Conservation (phyloP, 495 filamentous ascomycete species). For the Annulohypoxylon bovei region DNA sequence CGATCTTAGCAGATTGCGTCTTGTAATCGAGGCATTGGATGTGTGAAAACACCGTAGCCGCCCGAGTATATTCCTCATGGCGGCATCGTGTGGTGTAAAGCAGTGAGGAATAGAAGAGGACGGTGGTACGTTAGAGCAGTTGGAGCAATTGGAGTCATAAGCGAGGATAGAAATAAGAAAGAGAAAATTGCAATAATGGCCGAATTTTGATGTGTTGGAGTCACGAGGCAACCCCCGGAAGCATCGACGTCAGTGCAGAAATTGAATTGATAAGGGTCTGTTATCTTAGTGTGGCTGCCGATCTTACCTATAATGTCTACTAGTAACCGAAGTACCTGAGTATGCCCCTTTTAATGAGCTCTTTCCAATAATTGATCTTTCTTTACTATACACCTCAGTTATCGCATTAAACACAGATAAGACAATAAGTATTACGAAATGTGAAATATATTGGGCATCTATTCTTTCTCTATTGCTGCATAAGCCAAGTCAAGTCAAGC, state of each 20-base stretch:
- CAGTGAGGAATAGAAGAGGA: constrained; percentile 14
- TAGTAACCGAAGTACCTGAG: neutral
- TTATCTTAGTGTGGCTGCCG: constrained; percentile 6
- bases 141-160: constrained; percentile 35
- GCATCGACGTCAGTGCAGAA: constrained; percentile 35
- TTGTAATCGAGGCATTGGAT: constrained; percentile 45
- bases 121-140: constrained; percentile 12
- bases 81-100: constrained; percentile 52
- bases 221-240: constrained; percentile 33
- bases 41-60: constrained; percentile 50
- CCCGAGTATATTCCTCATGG: constrained; percentile 54
- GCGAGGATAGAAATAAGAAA: constrained; percentile 1
- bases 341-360: neutral
- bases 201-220: constrained; percentile 23
- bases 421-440: neutral
- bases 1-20: constrained; percentile 22
- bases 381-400: neutral
- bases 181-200: neutral
- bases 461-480: constrained; percentile 10
- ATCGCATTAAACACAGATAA: neutral
- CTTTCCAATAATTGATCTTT: neutral
- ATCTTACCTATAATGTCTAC: constrained; percentile 2
- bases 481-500: constrained; percentile 38
- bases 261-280: constrained; percentile 18
- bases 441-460: neutral